A percentile compares a stretch with the other conserved stretches of the same genome.
These are phyloP conservation scores for Dothistroma septosporum DNA, from an alignment of 2,329 filamentous ascomycete genomes.

Conservation along the genomic window DNA sequence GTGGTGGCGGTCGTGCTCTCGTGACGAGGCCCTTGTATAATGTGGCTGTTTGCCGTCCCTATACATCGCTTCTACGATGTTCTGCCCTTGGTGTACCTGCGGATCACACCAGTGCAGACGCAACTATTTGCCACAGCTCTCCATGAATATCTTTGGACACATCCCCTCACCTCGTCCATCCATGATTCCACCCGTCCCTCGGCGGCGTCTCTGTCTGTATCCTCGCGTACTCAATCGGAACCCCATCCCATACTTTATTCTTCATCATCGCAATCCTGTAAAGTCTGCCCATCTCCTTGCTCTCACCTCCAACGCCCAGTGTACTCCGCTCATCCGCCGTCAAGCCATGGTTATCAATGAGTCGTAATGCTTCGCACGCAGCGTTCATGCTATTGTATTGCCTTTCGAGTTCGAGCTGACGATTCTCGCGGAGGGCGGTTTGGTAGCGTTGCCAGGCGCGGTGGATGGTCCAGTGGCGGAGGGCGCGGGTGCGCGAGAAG, in stretches of 20 bases:
- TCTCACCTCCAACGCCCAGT: conserved; percentile 27
- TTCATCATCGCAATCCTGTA: conserved; percentile 90
- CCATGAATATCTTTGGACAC: background rate
- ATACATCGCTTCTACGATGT: background rate
- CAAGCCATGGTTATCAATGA: conserved; percentile 44
- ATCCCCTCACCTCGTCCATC: conserved; percentile 64
- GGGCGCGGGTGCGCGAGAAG: conserved; percentile 74
- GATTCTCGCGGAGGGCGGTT: conserved; percentile 60
- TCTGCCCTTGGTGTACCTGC: background rate
- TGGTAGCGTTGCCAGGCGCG: conserved; percentile 85
- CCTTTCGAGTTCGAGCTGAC: conserved; percentile 68
- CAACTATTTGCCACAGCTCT: too few species aligned
- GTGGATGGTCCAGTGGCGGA: conserved; percentile 99
- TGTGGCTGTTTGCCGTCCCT: background rate
- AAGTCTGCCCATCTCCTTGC: conserved; percentile 62
- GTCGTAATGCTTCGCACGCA: conserved; percentile 78
- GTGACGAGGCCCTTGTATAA: background rate
- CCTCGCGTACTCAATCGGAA: conserved; percentile 89
- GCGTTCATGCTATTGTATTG: conserved; percentile 76
- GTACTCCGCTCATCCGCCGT: conserved; percentile 31
- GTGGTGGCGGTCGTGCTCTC: background rate
- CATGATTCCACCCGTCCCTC: conserved; percentile 83
- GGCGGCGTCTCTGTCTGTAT: conserved; percentile 78
- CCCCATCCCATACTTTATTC: conserved; percentile 72
- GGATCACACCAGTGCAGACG: background rate